Evolutionary conservation across 768 basidiomycete genomes (phyloP), one percentile per base, ranked within the genome.

Genomic region (Leucocoprinus sp.): DNA sequence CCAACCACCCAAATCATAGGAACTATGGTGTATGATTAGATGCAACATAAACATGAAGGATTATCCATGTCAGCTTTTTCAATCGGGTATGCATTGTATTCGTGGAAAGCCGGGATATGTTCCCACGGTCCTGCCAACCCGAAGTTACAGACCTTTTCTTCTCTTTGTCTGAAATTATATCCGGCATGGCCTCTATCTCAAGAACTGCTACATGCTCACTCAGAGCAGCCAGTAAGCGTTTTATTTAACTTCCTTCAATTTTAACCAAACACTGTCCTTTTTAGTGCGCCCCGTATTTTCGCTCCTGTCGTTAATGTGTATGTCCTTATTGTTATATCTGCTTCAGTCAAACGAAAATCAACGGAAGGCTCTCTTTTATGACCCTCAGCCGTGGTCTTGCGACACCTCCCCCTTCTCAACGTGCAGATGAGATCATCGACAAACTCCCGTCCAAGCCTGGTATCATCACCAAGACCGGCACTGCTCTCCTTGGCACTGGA

Each of bases 401-500:
- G 52, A 71, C 66, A 54, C 82, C 74, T 9, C 84, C 87, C 14
- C 89, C 91, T 42, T 75, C 81, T 14, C 82, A 96, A 68, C 86
- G 85, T 56, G 95, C 95, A 33, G 79, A 84, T 23, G 82, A 93
- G 60, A 77, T 98, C 56, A 83, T 99, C 57, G 82, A 95, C 68
- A 84, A 80, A 61, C 72, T 89, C 34, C 88, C 87, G 15, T 87
- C 79, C 47, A 93, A 80, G 55, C 91, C 78, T 19, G 83, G 80
- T 61, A 74, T 96, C 65, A 75, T 93, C 72, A 91, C 92, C 62
- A 99, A 99, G 73, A 93, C 93, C 36, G 92, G 93, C 51, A 79
- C 87, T 42, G 85, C 92, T 57, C 73, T 97, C 58, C 80, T 97
- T 43, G 91, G 91, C 59, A 88, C 90, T 12, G 92, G 89, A 57